A percentile compares a stretch with the other conserved stretches of the same genome.
Conservation (phyloP, 306 rosid genomes). For the Sophora flavescens region DNA sequence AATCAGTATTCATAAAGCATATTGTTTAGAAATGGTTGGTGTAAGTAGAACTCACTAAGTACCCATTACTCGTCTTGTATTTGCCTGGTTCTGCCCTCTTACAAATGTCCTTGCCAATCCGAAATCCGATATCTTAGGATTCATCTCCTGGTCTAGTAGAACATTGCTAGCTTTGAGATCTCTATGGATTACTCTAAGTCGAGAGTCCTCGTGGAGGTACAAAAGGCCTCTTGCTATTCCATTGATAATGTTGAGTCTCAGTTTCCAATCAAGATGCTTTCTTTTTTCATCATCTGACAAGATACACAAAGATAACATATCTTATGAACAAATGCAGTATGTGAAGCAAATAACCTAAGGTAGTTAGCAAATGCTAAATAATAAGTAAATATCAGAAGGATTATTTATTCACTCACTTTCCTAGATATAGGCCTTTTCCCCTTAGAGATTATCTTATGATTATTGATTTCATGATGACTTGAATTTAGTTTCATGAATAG, state of each 20-base stretch:
- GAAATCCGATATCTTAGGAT: constrained; percentile 49
- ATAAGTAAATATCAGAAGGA: background rate
- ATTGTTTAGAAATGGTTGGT: background rate
- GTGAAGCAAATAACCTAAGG: no score
- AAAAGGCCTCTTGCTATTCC: constrained; percentile 48
- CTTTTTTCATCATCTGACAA: constrained; percentile 35
- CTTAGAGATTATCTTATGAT: no score
- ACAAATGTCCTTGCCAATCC: constrained; percentile 48
- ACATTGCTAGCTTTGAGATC: constrained; percentile 36
- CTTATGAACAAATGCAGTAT: background rate
- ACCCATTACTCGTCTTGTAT: constrained; percentile 51
- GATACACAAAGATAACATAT: background rate
- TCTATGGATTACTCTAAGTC: background rate
- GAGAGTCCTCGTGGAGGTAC: constrained; percentile 49
- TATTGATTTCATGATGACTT: background rate
- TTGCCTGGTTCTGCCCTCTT: constrained; percentile 31
- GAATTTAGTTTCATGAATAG: constrained; percentile 13
- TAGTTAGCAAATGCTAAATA: no score
- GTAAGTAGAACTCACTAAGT: constrained; percentile 38
- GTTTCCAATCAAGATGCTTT: constrained; percentile 37
- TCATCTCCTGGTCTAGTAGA: constrained; percentile 43
- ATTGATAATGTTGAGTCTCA: constrained; percentile 27
- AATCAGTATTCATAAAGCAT: background rate
- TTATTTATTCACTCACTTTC: background rate
- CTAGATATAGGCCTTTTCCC: background rate